Base-by-base conservation (phyloP, 2,329 filamentous ascomycete genomes). In the Chrysoporthe puriensis region DNA sequence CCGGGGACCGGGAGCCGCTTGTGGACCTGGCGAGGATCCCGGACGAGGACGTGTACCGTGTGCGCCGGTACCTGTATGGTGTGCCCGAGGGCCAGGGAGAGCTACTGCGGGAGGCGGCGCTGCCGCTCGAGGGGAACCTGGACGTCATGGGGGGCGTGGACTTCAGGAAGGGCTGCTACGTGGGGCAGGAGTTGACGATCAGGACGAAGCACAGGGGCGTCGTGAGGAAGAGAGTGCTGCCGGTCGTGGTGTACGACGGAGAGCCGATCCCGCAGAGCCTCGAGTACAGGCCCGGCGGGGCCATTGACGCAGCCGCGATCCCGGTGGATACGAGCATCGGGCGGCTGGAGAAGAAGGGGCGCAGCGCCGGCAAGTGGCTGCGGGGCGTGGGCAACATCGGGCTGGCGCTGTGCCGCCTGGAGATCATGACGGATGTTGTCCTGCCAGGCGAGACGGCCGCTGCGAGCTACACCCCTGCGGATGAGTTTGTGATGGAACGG, bases 131-230 rank as follows among this genome's bases (percentile, higher is more conserved):
- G 79, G 90, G 86, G 76, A 97, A 97, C 77, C 86, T 98, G 77
- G 96, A 99, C 79, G 81, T 92, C 69, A 92, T 92, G 85, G 86
- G 87, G 60, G 96, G 89, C 36, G 90, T 99, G 72, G 93, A 97
- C 79, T 99, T 96, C 81, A 89, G 89, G 76, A 99, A 99, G 81
- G 96, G 96, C 8, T 99, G 96, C 80, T 99, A 99, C 78, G 88
- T 98, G 8, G 96, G 96, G 0, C 96, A 99, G 80, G 96, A 99
- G 79, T 85, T 99, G 71, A 98, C 96, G 1, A 97, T 98, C 72
- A 90, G 96, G 54, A 99, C 96, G 1, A 91, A 94, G 77, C 96
- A 99, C 79, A 94, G 91, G 14, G 96, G 96, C 32, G 93, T 99
- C 18, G 93, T 99, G 52, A 86, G 96, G 70, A 97, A 97, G 84